Conservation (phyloP, 306 rosid genomes). For the Mucuna pruriens region DNA sequence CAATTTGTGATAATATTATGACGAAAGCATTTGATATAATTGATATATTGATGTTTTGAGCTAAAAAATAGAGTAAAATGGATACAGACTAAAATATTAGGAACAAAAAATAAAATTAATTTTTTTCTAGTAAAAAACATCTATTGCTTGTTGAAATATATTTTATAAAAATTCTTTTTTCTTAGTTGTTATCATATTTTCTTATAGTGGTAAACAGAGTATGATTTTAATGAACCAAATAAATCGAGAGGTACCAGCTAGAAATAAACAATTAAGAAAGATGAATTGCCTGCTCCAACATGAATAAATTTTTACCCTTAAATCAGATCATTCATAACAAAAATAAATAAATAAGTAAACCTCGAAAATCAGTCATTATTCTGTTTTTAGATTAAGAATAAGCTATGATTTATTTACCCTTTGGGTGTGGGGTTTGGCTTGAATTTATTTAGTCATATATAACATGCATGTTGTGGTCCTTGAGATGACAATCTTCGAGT, state of each 20-base stretch:
- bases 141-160: not conserved
- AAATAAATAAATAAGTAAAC: not conserved
- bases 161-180: not conserved
- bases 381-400: not conserved
- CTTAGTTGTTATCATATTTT: not conserved
- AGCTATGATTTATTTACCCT: conserved; percentile 4
- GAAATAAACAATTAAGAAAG: not conserved
- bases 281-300: not conserved
- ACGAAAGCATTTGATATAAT: no score
- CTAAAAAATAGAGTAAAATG: not conserved
- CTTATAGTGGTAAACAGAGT: not conserved
- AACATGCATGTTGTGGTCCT: conserved; percentile 1
- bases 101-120: not conserved
- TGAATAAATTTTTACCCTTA: conserved; percentile 14
- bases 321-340: not conserved
- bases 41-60: not conserved
- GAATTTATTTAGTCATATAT: conserved; percentile 10
- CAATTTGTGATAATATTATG: no score
- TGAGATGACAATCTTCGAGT: not conserved
- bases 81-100: not conserved
- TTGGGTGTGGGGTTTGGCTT: not conserved
- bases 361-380: not conserved
- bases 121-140: not conserved
- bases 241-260: not conserved
- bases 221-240: not conserved